Percentiles rank a stretch among this genome's conserved stretches.
Conservation (phyloP, 2,329 filamentous ascomycete species). For the Cadophora malorum region DNA sequence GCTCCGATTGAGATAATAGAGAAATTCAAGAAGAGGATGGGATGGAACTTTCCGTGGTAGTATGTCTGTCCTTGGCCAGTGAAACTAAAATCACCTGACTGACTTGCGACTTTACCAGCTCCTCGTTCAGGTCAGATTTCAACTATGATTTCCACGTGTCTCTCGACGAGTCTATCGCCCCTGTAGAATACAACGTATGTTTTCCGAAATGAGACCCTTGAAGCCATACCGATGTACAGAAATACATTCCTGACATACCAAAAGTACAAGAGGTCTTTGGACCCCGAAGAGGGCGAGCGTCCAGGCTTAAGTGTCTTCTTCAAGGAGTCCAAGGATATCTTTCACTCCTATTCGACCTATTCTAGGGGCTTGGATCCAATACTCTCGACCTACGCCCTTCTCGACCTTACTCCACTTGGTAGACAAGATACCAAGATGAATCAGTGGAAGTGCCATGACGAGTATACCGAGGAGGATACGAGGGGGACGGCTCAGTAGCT, state of each 20-base stretch:
- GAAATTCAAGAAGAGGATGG: constrained; percentile 48
- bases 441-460: constrained; percentile 34
- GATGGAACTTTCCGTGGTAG: constrained; percentile 52
- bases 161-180: constrained; percentile 41
- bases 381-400: constrained; percentile 44
- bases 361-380: constrained; percentile 45
- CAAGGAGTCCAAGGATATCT: constrained; percentile 45
- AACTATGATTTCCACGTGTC: constrained; percentile 51
- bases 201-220: constrained; percentile 21
- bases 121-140: constrained; percentile 47
- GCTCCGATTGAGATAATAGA: constrained; percentile 48
- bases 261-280: constrained; percentile 14
- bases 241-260: constrained; percentile 1
- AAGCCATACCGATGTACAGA: neutral
- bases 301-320: constrained; percentile 49
- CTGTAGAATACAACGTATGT: constrained; percentile 36
- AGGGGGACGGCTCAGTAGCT: neutral
- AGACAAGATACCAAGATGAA: constrained; percentile 39
- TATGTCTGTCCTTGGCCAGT: neutral
- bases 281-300: constrained; percentile 42
- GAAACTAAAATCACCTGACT: neutral
- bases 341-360: constrained; percentile 50
- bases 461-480: constrained; percentile 28
- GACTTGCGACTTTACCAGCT: constrained; percentile 26
- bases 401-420: constrained; percentile 48